A percentile compares a stretch with the other conserved stretches of the same genome.
phyloP scores from a whole-genome alignment of 1,284 basidiomycete genomes.

The Ceratobasidium sp. region DNA sequence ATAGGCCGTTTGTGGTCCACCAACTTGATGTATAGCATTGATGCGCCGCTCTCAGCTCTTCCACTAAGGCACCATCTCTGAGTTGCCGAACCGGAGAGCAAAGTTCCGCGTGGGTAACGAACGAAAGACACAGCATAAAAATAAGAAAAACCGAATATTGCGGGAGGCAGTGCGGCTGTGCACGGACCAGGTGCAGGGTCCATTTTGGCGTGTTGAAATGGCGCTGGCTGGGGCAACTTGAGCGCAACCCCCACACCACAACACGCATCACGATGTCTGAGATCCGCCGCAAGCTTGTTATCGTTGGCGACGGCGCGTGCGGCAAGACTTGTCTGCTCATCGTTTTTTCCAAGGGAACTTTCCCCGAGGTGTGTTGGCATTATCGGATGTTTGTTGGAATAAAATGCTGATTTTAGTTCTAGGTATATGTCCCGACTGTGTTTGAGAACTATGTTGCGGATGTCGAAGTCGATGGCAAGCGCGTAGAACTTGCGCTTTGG shows the following conservation, averaged over 20 bases:
- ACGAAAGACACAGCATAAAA: neutral
- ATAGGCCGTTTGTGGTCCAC: too few relatives aligned
- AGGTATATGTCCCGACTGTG: slow-evolving; percentile 94
- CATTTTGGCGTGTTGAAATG: slow-evolving; percentile 43
- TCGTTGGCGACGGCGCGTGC: slow-evolving; percentile 86
- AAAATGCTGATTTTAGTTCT: slow-evolving; percentile 25
- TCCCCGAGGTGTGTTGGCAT: slow-evolving; percentile 80
- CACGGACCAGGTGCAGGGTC: slow-evolving; percentile 45
- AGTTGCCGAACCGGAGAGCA: neutral
- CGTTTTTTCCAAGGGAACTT: slow-evolving; percentile 91
- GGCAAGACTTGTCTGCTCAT: slow-evolving; percentile 90
- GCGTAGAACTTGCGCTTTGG: slow-evolving; percentile 93
- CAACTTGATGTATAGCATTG: neutral
- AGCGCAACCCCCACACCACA: slow-evolving; percentile 38
- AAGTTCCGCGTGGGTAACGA: neutral
- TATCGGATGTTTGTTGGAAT: neutral
- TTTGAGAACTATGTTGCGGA: slow-evolving; percentile 93
- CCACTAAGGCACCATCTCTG: too few relatives aligned
- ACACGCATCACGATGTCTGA: slow-evolving; percentile 63
- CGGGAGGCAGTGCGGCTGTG: slow-evolving; percentile 25
- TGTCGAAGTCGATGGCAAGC: slow-evolving; percentile 90
- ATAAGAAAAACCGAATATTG: neutral
- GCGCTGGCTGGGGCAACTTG: slow-evolving; percentile 27
- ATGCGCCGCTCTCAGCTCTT: too few relatives aligned
- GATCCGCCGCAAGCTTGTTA: slow-evolving; percentile 83